Evolutionary conservation across 306 rosid species (phyloP), one percentile per base, ranked within the genome.

Genomic region (Cyamopsis tetragonoloba): DNA sequence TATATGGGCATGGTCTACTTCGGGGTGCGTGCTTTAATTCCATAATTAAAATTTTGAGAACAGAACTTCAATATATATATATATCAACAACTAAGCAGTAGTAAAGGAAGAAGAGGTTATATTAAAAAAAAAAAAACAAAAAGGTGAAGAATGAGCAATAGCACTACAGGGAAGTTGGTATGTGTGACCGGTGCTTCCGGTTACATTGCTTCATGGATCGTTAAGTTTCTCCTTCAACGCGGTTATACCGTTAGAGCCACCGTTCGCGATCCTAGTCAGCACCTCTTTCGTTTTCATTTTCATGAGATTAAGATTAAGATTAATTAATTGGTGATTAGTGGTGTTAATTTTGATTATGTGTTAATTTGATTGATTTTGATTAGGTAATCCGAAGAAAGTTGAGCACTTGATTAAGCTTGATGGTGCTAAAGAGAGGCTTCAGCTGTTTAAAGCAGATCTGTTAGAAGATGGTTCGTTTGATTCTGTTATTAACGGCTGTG

Each of bases 131-230:
- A n/a, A n/a, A n/a, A n/a, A n/a, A n/a, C n/a, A n/a, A n/a, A n/a
- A n/a, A n/a, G n/a, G n/a, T 12, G 8, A 20, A 2, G 14, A 49
- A 72, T 3, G 26, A 75, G 44, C 63, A 59, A 50, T 34, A n/a
- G n/a, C 0, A 41, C 22, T 4, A 5, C 1, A 53, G 78, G 46
- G n/a, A 79, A 70, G 20, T 26, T 81, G 15, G 89, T 82, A 10
- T 75, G 84, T 54, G 87, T 85, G 7, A 85, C 83, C 0, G 86
- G 89, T 50, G 89, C 75, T 38, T 81, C 89, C 4, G 89, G 89
- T 12, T 85, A 19, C 22, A 77, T 85, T 14, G 89, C 89, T 19
- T 82, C 89, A 12, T 85, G 86, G 83, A 28, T 85, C 0, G 79
- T 86, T 20, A 83, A 80, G 66, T 73, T 77, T 18, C 86, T 86